Evolutionary conservation across 441 rosid genomes (phyloP).

Genomic region (Populus hybrid): DNA sequence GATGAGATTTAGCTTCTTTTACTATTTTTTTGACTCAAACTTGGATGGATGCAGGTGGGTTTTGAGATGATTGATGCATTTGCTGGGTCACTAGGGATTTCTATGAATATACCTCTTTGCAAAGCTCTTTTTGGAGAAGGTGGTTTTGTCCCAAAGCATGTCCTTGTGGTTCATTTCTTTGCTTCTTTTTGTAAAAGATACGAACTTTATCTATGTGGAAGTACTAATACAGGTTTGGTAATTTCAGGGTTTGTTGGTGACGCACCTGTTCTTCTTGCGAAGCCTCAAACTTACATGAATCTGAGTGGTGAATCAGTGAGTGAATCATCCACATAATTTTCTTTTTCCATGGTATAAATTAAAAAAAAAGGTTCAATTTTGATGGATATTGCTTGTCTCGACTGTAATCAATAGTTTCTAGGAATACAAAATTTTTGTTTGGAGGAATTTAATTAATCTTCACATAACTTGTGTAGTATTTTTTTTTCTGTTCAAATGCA

Average conservation of each 20-base stretch:
- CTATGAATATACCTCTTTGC: constrained; percentile 47
- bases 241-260: constrained; percentile 64
- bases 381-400: background rate
- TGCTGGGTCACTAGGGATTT: constrained; percentile 60
- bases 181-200: background rate
- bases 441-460: background rate
- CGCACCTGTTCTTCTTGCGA: constrained; percentile 68
- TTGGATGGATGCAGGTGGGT: constrained; percentile 56
- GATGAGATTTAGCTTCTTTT: background rate
- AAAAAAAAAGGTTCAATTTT: background rate
- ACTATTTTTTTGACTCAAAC: background rate
- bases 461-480: background rate
- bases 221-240: background rate
- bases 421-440: background rate
- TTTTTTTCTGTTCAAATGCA: constrained; percentile 30
- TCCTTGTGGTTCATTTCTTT: background rate
- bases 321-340: background rate
- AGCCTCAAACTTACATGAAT: constrained; percentile 97
- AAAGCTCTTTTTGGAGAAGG: constrained; percentile 90
- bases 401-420: too few relatives aligned
- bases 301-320: constrained; percentile 93
- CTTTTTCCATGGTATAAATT: background rate
- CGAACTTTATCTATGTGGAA: background rate
- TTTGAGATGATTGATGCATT: constrained; percentile 76
- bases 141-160: constrained; percentile 1